Base-by-base conservation (phyloP, 768 basidiomycete species). In the Tricholoma flavovirens region DNA sequence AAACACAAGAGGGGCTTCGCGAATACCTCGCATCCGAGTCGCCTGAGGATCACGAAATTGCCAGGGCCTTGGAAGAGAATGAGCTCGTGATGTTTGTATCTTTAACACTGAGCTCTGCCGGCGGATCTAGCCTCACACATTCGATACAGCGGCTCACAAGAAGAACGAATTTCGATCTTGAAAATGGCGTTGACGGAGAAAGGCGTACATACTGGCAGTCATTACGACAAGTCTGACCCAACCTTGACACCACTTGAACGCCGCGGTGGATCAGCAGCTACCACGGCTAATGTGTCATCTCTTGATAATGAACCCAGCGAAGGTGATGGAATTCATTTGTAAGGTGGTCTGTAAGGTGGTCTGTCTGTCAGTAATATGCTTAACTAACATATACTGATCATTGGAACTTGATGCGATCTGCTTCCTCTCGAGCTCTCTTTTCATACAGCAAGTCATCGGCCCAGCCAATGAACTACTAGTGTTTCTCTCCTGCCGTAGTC, bases 161-260 rank as follows among this genome's bases (percentile, higher is more conserved):
- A 87, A 63, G 90, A 93, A 64, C 77, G 90, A 19, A 81, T 90
- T 56, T 71, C 71, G 24, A 88, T 91, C 51, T 75, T 90, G 51
- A 82, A 78, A 67, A 71, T 84, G 62, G 88, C 85, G 6, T 70
- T 90, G 54, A 69, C 72, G 17, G 78, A 84, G 63, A 88, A 87
- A 61, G 87, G 86, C 1, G 69, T 84, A 10, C 55, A 68, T 43
- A 60, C 70, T 51, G 71, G 72, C n/a, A 59, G 64, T n/a, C 84
- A 86, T 65, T 84, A 82, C 64, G 73, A 75, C 7, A 53, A 52
- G 5, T 52, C 59, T 46, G 24, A 56, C 46, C 29, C 1, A 26
- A 29, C 38, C 38, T 24, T 49, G 38, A 46, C 55, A n/a, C 8
- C 24, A 26, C 24, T 26, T 26, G 24, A 43, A 10, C 42, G 22